Evolutionary conservation across 2,329 filamentous ascomycete species (phyloP).

Genomic region (Raffaelea albimanens): DNA sequence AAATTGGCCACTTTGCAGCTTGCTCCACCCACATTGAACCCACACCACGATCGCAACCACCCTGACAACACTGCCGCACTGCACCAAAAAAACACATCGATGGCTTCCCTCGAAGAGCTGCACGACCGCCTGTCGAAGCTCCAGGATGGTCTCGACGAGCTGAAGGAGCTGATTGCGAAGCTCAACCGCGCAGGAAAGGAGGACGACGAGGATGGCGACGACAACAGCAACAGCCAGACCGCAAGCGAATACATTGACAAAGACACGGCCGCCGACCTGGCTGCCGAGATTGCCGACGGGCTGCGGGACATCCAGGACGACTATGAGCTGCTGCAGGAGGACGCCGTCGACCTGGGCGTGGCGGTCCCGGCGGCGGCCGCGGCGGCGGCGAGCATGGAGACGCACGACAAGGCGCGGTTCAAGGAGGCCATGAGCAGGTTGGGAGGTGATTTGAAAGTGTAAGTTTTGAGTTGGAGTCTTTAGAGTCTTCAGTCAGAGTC

Average conservation of each 20-base stretch:
- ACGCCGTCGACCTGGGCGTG: constrained; percentile 60
- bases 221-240: constrained; percentile 13
- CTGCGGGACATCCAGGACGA: constrained; percentile 76
- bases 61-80: no score
- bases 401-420: constrained; percentile 53
- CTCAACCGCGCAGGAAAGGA: constrained; percentile 43
- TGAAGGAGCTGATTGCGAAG: constrained; percentile 49
- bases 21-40: no score
- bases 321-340: constrained; percentile 69
- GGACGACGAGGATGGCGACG: constrained; percentile 4
- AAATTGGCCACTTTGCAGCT: no score
- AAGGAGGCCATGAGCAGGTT: constrained; percentile 58
- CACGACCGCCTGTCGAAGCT: constrained; percentile 49
- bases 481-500: no score
- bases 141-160: constrained; percentile 52
- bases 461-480: background rate
- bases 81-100: background rate
- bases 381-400: background rate
- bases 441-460: constrained; percentile 54
- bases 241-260: constrained; percentile 38
- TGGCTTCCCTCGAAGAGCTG: constrained; percentile 46
- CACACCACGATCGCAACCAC: no score
- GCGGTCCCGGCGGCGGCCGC: background rate
- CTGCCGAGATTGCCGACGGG: constrained; percentile 68
- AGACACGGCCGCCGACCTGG: constrained; percentile 59